Evolutionary conservation across 164 flowering plant genomes (phyloP), one percentile per base, ranked within the genome.

Genomic region (Berberis vulgaris): DNA sequence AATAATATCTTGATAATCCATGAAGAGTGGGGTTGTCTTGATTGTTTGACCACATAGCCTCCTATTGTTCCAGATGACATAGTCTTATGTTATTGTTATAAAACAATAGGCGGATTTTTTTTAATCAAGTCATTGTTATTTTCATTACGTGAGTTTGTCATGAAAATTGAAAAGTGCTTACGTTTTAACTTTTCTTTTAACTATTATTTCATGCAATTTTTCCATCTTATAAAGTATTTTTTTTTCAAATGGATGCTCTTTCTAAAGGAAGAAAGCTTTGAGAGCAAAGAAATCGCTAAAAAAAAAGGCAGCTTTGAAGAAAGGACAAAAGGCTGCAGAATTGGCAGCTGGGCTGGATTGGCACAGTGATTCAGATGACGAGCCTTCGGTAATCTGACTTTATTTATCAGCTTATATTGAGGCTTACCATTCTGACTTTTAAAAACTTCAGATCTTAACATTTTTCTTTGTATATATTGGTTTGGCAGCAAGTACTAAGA

Each of bases 301-400:
- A 66, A 84, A 80, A 70, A 79, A 69, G 69, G 88, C 69, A 66
- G 71, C 70, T 55, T 1, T 61, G 53, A 83, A 75, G 74, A 84
- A 86, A 69, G 84, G 81, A 74, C 81, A 71, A 77, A 84, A 74
- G 65, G 88, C 86, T 49, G 86, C 82, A 10, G 86, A 79, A n/a
- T 46, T 78, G 72, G 95, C 92, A 43, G 88, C 95, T 71, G 96
- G 96, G 67, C 57, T 79, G 66, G 88, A 81, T 26, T 87, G 86
- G 86, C 67, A 70, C 6, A 83, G 88, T 80, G 98, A 83, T 69
- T 83, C 88, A 42, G 87, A 83, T 65, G 84, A 84, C 62, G 96
- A 89, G 63, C 65, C 79, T 64, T 76, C 56, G 75, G 89, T 81
- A 77, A 66, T n/a, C 39, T 26, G 26, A 26, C 26, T 55, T 4